Evolutionary conservation across 2,329 filamentous ascomycete species (phyloP).

Genomic region (Clonostachys sp.): DNA sequence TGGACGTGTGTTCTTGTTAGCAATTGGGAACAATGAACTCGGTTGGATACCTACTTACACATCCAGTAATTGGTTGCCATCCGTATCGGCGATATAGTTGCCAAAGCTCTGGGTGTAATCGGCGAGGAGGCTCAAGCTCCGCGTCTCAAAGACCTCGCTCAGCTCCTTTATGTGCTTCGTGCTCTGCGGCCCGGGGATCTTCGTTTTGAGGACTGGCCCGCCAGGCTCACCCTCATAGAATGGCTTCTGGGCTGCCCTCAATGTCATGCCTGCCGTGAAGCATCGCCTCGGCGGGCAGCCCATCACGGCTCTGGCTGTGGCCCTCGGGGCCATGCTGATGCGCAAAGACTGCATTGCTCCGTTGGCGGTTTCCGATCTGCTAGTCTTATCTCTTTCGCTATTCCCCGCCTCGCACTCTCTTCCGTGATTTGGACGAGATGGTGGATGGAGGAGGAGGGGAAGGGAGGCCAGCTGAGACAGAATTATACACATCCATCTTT

Average conservation of each 20-base stretch:
- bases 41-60: slow-evolving; percentile 21
- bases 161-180: slow-evolving; percentile 66
- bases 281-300: slow-evolving; percentile 5
- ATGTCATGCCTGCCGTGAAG: slow-evolving; percentile 12
- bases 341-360: too few relatives aligned
- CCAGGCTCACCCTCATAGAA: slow-evolving; percentile 46
- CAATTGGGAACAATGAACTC: slow-evolving; percentile 9
- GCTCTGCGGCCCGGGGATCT: slow-evolving; percentile 73
- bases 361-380: too few relatives aligned
- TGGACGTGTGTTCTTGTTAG: background rate
- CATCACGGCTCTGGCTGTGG: too few relatives aligned
- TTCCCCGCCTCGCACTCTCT: too few relatives aligned
- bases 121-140: slow-evolving; percentile 77
- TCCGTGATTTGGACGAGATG: too few relatives aligned
- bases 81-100: slow-evolving; percentile 64
- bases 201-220: slow-evolving; percentile 46
- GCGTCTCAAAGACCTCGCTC: slow-evolving; percentile 76
- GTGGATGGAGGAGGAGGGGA: too few relatives aligned
- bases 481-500: too few relatives aligned
- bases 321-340: too few relatives aligned
- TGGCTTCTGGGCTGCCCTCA: slow-evolving; percentile 17
- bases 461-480: too few relatives aligned
- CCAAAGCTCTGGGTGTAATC: slow-evolving; percentile 72
- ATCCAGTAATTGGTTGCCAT: slow-evolving; percentile 44
- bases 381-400: too few relatives aligned